These are phyloP conservation scores for Malus domestica DNA, from an alignment of 306 rosid species.

Conservation along the genomic window ASM211411v1 NC_041798.1:6291001-6291500, in stretches of 20 bases:
- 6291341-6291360: neutral
- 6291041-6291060: neutral
- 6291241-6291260: neutral
- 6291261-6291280: neutral
- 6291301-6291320: neutral
- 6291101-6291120: neutral
- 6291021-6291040: neutral
- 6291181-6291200: neutral
- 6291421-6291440: too few species aligned
- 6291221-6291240: neutral
- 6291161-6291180: neutral
- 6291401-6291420: neutral
- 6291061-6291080: neutral
- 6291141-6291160: neutral
- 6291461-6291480: neutral
- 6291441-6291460: too few species aligned
- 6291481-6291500: neutral
- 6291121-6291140: neutral
- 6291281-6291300: neutral
- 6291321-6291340: neutral
- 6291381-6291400: too few species aligned
- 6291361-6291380: too few species aligned
- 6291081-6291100: neutral
- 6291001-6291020: neutral
- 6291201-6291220: neutral